These are phyloP conservation scores for Gossypium schwendimanii DNA, from an alignment of 441 rosid genomes.

Conservation along the genomic window DNA sequence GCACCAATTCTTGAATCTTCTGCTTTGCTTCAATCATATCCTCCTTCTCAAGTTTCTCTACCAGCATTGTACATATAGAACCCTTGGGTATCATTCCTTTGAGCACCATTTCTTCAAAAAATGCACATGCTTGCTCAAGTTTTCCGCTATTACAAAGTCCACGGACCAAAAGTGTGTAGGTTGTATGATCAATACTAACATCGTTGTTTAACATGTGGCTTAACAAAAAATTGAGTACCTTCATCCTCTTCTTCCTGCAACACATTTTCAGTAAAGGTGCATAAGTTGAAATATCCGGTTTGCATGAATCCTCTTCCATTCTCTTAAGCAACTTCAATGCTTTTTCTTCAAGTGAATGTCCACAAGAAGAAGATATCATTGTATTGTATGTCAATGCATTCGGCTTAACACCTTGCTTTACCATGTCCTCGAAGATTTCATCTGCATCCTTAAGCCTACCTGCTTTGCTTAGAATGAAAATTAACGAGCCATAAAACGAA, in stretches of 20 bases:
- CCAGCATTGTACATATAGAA: slow-evolving; percentile 35
- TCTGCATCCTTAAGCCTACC: slow-evolving; percentile 63
- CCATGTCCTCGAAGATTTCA: slow-evolving; percentile 70
- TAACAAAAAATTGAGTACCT: slow-evolving; percentile 46
- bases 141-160: slow-evolving; percentile 53
- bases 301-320: slow-evolving; percentile 58
- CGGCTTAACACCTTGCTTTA: slow-evolving; percentile 44
- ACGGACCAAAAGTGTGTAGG: slow-evolving; percentile 43
- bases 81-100: slow-evolving; percentile 61
- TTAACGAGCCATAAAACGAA: slow-evolving; percentile 55
- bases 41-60: slow-evolving; percentile 45
- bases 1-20: slow-evolving; percentile 37
- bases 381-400: slow-evolving; percentile 46
- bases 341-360: slow-evolving; percentile 42
- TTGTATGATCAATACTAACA: slow-evolving; percentile 51
- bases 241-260: slow-evolving; percentile 60
- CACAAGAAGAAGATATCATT: slow-evolving; percentile 51
- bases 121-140: slow-evolving; percentile 54
- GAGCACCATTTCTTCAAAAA: slow-evolving; percentile 50
- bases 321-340: slow-evolving; percentile 50
- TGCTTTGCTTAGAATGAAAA: slow-evolving; percentile 46
- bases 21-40: slow-evolving; percentile 42
- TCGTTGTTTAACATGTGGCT: slow-evolving; percentile 60
- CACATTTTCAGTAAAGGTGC: slow-evolving; percentile 65
- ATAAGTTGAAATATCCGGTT: slow-evolving; percentile 53